phyloP scores from a whole-genome alignment of 768 basidiomycete species.

The Trametes cubensis region DNA sequence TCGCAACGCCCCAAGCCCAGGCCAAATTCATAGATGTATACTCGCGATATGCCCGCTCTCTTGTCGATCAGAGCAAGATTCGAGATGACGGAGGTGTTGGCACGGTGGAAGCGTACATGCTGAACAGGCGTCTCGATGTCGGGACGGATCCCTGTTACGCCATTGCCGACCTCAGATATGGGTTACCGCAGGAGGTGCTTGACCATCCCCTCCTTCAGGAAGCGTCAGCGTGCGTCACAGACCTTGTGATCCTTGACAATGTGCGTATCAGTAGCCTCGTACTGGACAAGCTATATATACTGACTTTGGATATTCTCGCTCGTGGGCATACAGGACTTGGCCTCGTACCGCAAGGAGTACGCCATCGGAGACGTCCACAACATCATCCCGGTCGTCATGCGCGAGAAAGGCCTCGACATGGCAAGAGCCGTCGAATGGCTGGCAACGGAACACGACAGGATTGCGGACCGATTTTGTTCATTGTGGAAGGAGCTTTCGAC shows the following conservation, averaged over 20 bases:
- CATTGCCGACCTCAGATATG: slow-evolving; percentile 45
- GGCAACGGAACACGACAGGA: not conserved
- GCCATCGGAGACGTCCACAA: slow-evolving; percentile 25
- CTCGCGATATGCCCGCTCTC: slow-evolving; percentile 27
- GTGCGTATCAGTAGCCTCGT: slow-evolving; percentile 42
- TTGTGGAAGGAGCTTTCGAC: slow-evolving; percentile 30
- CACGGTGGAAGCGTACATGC: slow-evolving; percentile 30
- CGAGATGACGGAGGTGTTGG: slow-evolving; percentile 21
- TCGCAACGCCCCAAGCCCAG: slow-evolving; percentile 17
- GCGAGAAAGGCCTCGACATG: slow-evolving; percentile 11
- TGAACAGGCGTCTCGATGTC: slow-evolving; percentile 29
- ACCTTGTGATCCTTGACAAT: slow-evolving; percentile 41
- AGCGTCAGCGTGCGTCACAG: slow-evolving; percentile 28
- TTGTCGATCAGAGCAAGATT: slow-evolving; percentile 32
- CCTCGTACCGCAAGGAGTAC: not conserved
- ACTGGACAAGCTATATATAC: too few species aligned
- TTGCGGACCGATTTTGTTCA: not conserved
- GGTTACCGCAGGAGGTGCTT: slow-evolving; percentile 62
- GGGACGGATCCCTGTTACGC: slow-evolving; percentile 31
- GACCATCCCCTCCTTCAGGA: slow-evolving; percentile 54
- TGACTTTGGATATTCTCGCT: too few species aligned
- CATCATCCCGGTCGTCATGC: slow-evolving; percentile 33
- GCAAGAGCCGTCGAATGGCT: slow-evolving; percentile 22
- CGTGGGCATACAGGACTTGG: too few species aligned
- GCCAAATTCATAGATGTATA: slow-evolving; percentile 28